phyloP scores from a whole-genome alignment of 352 stramenopile species.

The Phytophthora tubulina region DNA sequence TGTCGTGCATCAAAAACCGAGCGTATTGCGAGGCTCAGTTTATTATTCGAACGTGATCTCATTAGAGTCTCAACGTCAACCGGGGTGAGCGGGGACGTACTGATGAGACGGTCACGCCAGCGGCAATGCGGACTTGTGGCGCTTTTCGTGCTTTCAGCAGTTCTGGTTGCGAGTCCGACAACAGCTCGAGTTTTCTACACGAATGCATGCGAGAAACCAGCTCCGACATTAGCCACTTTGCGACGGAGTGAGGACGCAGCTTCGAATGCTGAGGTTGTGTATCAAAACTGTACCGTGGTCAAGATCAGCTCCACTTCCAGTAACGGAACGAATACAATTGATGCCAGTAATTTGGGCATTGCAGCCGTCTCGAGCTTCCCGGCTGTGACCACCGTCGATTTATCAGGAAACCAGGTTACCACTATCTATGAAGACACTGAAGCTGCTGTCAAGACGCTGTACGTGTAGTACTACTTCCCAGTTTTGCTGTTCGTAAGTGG shows the following conservation, averaged over 20 bases:
- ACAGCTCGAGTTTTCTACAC: constrained; percentile 14
- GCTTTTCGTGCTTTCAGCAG: constrained; percentile 18
- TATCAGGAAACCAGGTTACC: constrained; percentile 42
- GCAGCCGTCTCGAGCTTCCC: constrained; percentile 45
- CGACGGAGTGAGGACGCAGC: constrained; percentile 16
- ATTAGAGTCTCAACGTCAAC: constrained; percentile 18
- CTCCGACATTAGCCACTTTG: constrained; percentile 37
- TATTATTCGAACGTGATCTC: constrained; percentile 35
- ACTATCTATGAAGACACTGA: constrained; percentile 42
- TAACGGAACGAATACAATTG: constrained; percentile 38
- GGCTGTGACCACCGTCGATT: constrained; percentile 31
- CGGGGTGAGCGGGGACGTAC: constrained; percentile 3
- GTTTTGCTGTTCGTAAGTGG: constrained; percentile 16
- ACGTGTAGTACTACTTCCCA: constrained; percentile 4
- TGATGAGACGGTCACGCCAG: constrained; percentile 39
- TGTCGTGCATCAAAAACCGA: constrained; percentile 32
- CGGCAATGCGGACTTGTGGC: constrained; percentile 5
- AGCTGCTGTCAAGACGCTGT: constrained; percentile 43
- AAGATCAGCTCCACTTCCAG: constrained; percentile 36
- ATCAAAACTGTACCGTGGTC: constrained; percentile 43
- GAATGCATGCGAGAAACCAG: constrained; percentile 33
- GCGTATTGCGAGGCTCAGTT: constrained; percentile 19
- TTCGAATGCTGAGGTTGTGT: constrained; percentile 43
- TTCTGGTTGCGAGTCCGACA: constrained; percentile 2
- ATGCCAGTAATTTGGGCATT: constrained; percentile 40